Evolutionary conservation across 148 eudicot species (phyloP).

Genomic region (Fagopyrum tataricum): DNA sequence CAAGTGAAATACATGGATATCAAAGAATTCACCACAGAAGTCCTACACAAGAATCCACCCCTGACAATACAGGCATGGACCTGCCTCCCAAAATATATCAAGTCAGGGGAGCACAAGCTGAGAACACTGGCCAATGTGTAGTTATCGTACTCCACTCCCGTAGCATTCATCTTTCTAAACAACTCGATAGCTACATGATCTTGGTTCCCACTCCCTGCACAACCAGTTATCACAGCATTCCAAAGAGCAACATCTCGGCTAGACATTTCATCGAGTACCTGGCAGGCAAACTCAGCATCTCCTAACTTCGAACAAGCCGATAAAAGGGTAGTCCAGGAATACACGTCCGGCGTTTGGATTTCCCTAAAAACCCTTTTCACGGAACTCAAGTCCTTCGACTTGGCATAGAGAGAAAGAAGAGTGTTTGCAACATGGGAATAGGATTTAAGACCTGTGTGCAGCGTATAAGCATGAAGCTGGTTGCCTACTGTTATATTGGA

Average conservation of each 20-base stretch:
- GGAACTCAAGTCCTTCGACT: constrained; percentile 34
- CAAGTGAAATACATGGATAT: constrained; percentile 62
- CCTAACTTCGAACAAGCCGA: constrained; percentile 70
- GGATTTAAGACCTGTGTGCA: constrained; percentile 37
- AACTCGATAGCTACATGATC: constrained; percentile 34
- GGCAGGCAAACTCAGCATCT: constrained; percentile 38
- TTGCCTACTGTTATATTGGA: constrained; percentile 24
- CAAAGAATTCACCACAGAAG: constrained; percentile 56
- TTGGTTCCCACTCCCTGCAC: constrained; percentile 35
- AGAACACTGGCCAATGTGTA: constrained; percentile 70
- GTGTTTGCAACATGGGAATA: constrained; percentile 54
- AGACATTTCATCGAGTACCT: constrained; percentile 55
- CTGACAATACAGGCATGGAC: constrained; percentile 50
- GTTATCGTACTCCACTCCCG: constrained; percentile 54
- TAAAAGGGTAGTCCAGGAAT: constrained; percentile 69
- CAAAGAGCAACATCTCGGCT: constrained; percentile 43
- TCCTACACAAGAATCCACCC: constrained; percentile 42
- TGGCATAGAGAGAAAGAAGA: constrained; percentile 53
- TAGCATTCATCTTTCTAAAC: constrained; percentile 46
- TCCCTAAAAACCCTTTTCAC: constrained; percentile 46
- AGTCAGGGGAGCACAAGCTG: constrained; percentile 42
- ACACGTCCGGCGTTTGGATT: constrained; percentile 57
- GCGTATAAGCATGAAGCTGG: constrained; percentile 56
- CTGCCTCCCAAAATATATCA: constrained; percentile 46
- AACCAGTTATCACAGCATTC: constrained; percentile 80